These are phyloP conservation scores for Botryotinia globosa DNA, from an alignment of 2,329 filamentous ascomycete species.

Conservation along the genomic window DNA sequence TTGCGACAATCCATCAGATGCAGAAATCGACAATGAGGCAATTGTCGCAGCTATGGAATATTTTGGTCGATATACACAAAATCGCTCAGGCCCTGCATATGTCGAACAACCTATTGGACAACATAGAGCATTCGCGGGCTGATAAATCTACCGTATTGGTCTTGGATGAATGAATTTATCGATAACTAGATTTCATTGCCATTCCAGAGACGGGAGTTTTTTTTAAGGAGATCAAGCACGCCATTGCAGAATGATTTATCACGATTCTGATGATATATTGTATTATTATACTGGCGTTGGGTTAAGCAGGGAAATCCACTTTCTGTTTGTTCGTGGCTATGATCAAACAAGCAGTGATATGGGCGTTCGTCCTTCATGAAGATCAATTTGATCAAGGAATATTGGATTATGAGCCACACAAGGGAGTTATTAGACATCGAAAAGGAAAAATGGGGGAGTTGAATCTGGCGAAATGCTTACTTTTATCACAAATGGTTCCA, in stretches of 20 bases:
- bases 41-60: not conserved
- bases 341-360: not conserved
- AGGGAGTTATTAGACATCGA: not conserved
- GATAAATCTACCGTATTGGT: not conserved
- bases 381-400: not conserved
- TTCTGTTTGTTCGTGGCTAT: not conserved
- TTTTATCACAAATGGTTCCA: not conserved
- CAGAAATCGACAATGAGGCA: not conserved
- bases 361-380: not conserved
- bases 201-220: not conserved
- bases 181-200: not conserved
- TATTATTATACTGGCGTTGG: constrained; percentile 21
- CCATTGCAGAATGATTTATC: not conserved
- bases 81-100: not conserved
- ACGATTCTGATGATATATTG: constrained; percentile 30
- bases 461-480: not conserved
- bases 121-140: not conserved
- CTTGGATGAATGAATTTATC: not conserved
- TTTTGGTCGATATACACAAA: not conserved
- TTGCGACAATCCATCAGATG: constrained; percentile 29
- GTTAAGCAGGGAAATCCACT: not conserved
- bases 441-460: not conserved
- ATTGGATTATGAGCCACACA: not conserved
- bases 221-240: constrained; percentile 19
- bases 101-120: not conserved